Base-by-base conservation (phyloP, 75 land plant species). In the Cupressus sempervirens region DNA sequence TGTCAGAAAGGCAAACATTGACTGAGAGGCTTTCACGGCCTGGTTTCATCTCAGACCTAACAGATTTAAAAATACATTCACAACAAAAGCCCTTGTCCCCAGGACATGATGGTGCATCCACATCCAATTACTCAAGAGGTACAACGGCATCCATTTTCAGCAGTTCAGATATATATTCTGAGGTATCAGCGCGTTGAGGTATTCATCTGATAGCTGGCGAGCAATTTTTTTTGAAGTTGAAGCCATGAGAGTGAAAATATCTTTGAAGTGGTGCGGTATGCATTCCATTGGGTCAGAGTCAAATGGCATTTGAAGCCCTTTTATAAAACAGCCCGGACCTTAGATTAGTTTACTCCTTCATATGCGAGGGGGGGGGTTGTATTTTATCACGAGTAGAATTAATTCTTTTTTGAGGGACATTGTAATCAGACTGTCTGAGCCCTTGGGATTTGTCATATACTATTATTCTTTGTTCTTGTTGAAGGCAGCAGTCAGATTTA, bases 1-100 rank as follows among this genome's bases (percentile, higher is more conserved):
- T 94, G 52, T 81, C 93, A 38, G 89, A 72, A 58, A 81, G 87
- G 4, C 74, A 76, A 3, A 82, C 82, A 48, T 75, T 93, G 40
- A 89, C 89, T 83, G 92, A 90, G 86, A 88, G 89, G 77, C 91
- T 93, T 9, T 86, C 93, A 79, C 87, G 91, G 20, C 95, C 95
- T 3, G 93, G 95, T n/a, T 83, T 86, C 87, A 87, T 90, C 74
- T 79, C 87, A 83, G 88, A 85, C 73, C 43, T 80, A 36, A 23
- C 18, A 46, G 81, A 34, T 43, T 43, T 79, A 45, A 79, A 79
- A 79, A 45, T 79, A 43, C 81, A 30, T 45, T 14, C 43, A 79
- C n/a, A 50, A 4, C 48, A 26, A 79, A 45, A 8, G 52, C 81
- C 81, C 50, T 79, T 48, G 11, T 2, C 29, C 26, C 23, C 81